Evolutionary conservation across 805 yeast genomes (phyloP), one percentile per base, ranked within the genome.

Genomic region (Teunomyces funiuensis): DNA sequence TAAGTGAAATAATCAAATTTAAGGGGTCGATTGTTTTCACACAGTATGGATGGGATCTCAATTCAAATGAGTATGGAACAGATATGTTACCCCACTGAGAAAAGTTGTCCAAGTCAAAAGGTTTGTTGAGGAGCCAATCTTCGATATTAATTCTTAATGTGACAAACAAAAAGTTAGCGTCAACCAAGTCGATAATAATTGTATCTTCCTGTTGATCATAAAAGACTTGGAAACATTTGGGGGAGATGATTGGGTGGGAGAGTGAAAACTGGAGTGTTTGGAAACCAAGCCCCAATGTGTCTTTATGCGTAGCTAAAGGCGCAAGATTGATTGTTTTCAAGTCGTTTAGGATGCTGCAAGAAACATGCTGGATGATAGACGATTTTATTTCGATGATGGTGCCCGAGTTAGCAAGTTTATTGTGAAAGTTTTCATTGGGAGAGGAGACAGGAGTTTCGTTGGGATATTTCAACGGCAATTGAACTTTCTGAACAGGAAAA

Each of bases 41-140:
- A 15, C 72, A 60, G 31, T 77, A 76, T 1, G 91, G 88, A 17
- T 58, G 43, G 3, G 67, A 63, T 33, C 71, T 55, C 42, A 70
- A 57, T 43, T 70, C 76, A 50, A 70, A 70, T n/a, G 74, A 66
- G 58, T 83, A 85, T 1, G 93, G 90, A 27, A 77, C 76, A 6
- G 85, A 76, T 40, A 82, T 78, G 44, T 71, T 71, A 41, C 87
- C 79, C 93, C 95, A 88, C 33, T 74, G 63, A 39, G 58, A 55
- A 41, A 76, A 63, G 26, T 61, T 65, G 28, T 55, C 57, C 36
- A 57, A 42, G 10, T 45, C 37, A 37, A 58, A 48, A 9, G 34
- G 41, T n/a, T 50, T 33, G 39, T 45, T 38, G 16, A 47, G 40
- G n/a, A 50, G 31, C 47, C 84, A 83, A 41, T 75, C 71, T 2